Percentiles rank a stretch among this genome's conserved stretches.
Evolutionary conservation across 495 filamentous ascomycete genomes (phyloP).

Genomic region (Hypoxylon lenormandii): DNA sequence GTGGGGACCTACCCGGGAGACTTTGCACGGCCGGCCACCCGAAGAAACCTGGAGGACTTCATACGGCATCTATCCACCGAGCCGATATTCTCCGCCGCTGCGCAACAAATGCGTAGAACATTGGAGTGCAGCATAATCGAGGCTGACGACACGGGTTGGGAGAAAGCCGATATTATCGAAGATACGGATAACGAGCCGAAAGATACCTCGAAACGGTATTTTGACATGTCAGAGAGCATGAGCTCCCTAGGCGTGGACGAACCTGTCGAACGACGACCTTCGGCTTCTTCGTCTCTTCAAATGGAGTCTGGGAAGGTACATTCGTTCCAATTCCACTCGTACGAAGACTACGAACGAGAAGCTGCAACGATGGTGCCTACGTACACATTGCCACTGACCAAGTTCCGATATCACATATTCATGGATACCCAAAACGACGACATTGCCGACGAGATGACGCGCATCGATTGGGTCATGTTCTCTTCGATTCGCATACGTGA

Average conservation of each 20-base stretch:
- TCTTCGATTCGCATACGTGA: conserved; percentile 95
- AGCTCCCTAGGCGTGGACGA: conserved; percentile 61
- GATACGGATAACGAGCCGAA: conserved; percentile 37
- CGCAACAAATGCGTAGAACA: conserved; percentile 80
- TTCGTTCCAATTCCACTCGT: conserved; percentile 67
- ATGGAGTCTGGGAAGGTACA: conserved; percentile 46
- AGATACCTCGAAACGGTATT: conserved; percentile 43
- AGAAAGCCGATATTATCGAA: conserved; percentile 70
- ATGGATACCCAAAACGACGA: conserved; percentile 83
- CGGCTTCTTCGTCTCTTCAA: conserved; percentile 58
- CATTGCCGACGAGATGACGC: conserved; percentile 89
- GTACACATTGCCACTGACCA: conserved; percentile 71
- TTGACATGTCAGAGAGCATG: conserved; percentile 57
- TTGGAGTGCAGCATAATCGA: conserved; percentile 73
- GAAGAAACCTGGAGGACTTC: conserved; percentile 75
- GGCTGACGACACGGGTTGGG: conserved; percentile 86
- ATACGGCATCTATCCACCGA: conserved; percentile 74
- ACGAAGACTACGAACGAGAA: conserved; percentile 80
- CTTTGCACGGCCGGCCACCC: conserved; percentile 83
- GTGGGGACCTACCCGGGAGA: conserved; percentile 90
- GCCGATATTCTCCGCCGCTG: conserved; percentile 81
- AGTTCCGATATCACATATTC: conserved; percentile 83
- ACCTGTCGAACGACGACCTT: conserved; percentile 57
- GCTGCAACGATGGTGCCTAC: conserved; percentile 74
- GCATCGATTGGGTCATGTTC: conserved; percentile 97